These are phyloP conservation scores for Collybia mongolica DNA, from an alignment of 768 basidiomycete genomes.

Conservation along the genomic window DNA sequence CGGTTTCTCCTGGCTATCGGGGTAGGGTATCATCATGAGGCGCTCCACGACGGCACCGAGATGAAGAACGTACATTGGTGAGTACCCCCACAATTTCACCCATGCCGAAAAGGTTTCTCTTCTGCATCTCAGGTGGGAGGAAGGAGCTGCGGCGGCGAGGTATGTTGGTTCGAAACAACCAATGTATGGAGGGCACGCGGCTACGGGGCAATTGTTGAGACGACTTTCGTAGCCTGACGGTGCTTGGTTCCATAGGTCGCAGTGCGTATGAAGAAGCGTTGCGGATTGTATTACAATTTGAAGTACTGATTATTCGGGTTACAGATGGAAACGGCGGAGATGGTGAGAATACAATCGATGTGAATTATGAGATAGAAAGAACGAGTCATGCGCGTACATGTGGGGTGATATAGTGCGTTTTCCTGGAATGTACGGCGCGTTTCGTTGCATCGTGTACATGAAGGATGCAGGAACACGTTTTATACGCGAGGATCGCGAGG, in stretches of 20 bases:
- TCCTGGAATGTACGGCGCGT: conserved; percentile 15
- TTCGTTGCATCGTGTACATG: conserved; percentile 9
- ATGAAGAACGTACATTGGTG: conserved; percentile 54
- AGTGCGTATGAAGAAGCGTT: conserved; percentile 2
- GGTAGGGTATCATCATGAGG: conserved; percentile 3
- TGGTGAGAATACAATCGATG: conserved; percentile 7
- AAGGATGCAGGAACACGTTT: conserved; percentile 1
- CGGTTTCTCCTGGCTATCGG: conserved; percentile 70
- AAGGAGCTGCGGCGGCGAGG: conserved; percentile 63
- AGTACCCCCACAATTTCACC: conserved; percentile 76
- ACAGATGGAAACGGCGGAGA: background rate
- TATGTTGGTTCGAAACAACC: conserved; percentile 76
- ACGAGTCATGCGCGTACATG: conserved; percentile 20
- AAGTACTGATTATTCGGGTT: conserved; percentile 3
- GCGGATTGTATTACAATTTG: conserved; percentile 6
- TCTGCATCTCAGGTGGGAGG: conserved; percentile 58
- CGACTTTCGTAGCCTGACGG: conserved; percentile 24
- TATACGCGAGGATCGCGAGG: background rate
- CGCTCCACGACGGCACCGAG: background rate
- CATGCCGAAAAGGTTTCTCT: conserved; percentile 77
- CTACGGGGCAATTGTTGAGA: conserved; percentile 18
- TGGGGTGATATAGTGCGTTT: conserved; percentile 10
- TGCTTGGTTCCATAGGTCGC: conserved; percentile 17
- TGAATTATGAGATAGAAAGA: conserved; percentile 12
- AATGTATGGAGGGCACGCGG: conserved; percentile 50